Percentiles rank a stretch among this genome's conserved stretches.
Evolutionary conservation across 164 flowering plant genomes (phyloP).

Genomic region (Vitis amurensis): DNA sequence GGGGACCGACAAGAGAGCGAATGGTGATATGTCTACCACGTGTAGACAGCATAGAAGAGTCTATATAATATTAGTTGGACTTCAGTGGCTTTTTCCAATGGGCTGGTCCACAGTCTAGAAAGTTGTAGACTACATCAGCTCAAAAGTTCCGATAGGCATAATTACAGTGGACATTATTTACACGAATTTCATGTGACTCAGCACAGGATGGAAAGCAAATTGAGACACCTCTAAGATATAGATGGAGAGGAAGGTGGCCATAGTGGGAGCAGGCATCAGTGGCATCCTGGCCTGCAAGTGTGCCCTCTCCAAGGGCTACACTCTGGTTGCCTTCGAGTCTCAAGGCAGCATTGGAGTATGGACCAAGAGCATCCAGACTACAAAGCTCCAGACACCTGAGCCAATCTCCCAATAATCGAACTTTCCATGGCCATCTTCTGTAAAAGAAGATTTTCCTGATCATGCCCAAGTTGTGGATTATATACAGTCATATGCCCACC

Average conservation of each 20-base stretch:
- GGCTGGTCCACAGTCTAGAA: no score
- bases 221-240: no score
- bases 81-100: no score
- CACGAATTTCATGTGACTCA: no score
- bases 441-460: conserved; percentile 37
- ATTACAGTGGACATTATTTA: no score
- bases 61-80: no score
- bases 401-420: conserved; percentile 52
- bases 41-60: no score
- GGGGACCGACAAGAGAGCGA: no score
- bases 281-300: conserved; percentile 74
- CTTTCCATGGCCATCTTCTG: conserved; percentile 62
- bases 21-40: no score
- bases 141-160: no score
- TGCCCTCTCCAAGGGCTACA: conserved; percentile 38
- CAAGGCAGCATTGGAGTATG: conserved; percentile 23
- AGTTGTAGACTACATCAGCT: no score
- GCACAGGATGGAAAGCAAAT: no score
- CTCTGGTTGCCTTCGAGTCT: conserved; percentile 49
- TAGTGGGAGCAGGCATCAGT: conserved; percentile 68
- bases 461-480: conserved; percentile 47
- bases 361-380: conserved; percentile 43
- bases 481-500: conserved; percentile 35
- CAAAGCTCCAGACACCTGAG: conserved; percentile 53
- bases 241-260: conserved; percentile 47